Conservation (phyloP, 2,329 filamentous ascomycete genomes). For the Venturia carpophila region DNA sequence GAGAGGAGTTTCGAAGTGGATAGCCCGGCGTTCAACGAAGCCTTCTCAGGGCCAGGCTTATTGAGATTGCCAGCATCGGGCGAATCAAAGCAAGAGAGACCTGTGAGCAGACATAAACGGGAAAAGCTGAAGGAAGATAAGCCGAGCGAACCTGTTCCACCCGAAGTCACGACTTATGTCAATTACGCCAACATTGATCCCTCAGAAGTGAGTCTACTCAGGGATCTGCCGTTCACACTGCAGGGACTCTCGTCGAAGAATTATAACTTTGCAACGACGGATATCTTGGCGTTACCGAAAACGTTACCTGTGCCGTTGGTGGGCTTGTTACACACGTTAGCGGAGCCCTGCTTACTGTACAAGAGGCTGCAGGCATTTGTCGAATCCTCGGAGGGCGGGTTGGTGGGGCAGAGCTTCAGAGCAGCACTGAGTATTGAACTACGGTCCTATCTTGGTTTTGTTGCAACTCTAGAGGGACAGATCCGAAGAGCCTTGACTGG, state of each 20-base stretch:
- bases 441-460: conserved; percentile 78
- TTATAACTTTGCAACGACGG: conserved; percentile 63
- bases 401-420: conserved; percentile 86
- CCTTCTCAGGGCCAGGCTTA: conserved; percentile 41
- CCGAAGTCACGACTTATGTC: neutral
- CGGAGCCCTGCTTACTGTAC: conserved; percentile 91
- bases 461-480: conserved; percentile 87
- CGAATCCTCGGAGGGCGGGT: conserved; percentile 63
- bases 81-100: conserved; percentile 14
- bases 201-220: conserved; percentile 41
- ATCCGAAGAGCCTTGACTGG: conserved; percentile 74
- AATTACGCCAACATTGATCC: conserved; percentile 24
- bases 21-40: conserved; percentile 37
- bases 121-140: conserved; percentile 17
- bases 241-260: conserved; percentile 87
- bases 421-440: conserved; percentile 80
- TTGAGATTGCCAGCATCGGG: conserved; percentile 28
- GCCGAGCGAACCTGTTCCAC: conserved; percentile 16
- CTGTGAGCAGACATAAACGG: neutral
- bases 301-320: conserved; percentile 77
- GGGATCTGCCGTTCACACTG: conserved; percentile 82
- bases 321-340: conserved; percentile 78
- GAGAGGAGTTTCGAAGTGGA: conserved; percentile 20
- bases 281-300: conserved; percentile 65
- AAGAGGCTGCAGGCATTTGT: conserved; percentile 72